Conservation (phyloP, 441 rosid genomes). For the Erodium trifolium region DNA sequence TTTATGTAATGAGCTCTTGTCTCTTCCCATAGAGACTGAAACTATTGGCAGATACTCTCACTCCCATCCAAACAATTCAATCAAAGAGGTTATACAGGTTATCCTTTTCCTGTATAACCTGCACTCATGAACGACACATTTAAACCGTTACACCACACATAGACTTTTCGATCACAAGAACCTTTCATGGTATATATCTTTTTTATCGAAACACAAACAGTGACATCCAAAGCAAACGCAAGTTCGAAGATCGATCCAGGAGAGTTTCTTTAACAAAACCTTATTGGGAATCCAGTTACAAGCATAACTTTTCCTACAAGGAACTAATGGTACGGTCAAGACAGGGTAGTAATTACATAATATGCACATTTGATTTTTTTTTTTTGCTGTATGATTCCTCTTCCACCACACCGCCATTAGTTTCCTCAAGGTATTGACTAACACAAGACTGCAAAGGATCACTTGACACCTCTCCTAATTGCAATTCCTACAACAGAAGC, state of each 20-base stretch:
- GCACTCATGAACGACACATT: no score
- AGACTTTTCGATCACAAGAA: no score
- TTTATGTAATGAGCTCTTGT: no score
- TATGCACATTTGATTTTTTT: neutral
- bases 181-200: neutral
- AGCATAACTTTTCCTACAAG: neutral
- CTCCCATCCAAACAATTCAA: no score
- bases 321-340: neutral
- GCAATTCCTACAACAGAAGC: neutral
- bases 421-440: neutral
- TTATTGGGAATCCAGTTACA: neutral
- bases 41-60: no score
- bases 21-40: no score
- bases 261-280: no score
- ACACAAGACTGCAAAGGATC: neutral
- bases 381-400: neutral
- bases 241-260: neutral
- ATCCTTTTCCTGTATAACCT: no score
- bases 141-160: no score
- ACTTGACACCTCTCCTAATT: neutral
- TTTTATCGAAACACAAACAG: neutral
- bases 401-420: neutral
- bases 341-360: neutral
- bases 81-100: no score
- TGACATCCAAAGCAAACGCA: neutral